Percentiles rank a stretch among this genome's conserved stretches.
Evolutionary conservation across 306 rosid genomes (phyloP).

Genomic region (Fragaria nilgerrensis): DNA sequence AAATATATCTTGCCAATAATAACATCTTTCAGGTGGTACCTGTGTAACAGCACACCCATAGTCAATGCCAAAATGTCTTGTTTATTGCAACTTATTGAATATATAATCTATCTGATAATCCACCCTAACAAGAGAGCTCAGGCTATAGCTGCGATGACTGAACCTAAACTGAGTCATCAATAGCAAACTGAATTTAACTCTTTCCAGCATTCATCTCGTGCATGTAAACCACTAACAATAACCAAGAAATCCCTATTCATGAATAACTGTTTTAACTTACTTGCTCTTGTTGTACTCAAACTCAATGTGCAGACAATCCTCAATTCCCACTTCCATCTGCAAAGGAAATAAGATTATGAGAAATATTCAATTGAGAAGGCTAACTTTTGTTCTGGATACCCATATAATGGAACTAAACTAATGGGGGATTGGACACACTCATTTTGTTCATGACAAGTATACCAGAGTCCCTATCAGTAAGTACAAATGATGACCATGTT

Average conservation of each 20-base stretch:
- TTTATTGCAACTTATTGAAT: neutral
- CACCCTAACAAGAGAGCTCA: neutral
- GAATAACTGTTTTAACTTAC: constrained; percentile 46
- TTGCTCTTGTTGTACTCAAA: constrained; percentile 98
- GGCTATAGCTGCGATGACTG: neutral
- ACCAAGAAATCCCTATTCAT: constrained; percentile 17
- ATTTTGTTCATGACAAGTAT: neutral
- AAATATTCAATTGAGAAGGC: constrained; percentile 9
- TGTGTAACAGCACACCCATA: constrained; percentile 31
- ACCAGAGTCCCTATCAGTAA: neutral
- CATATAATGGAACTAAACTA: constrained; percentile 8
- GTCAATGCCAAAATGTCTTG: constrained; percentile 11
- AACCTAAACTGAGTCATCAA: neutral
- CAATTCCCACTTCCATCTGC: constrained; percentile 99
- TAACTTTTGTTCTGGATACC: constrained; percentile 11
- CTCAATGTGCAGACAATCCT: constrained; percentile 97
- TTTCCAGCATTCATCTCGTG: constrained; percentile 16
- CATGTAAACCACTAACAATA: constrained; percentile 12
- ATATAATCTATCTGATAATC: neutral
- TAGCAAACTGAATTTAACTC: neutral
- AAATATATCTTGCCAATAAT: constrained; percentile 95
- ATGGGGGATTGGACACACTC: constrained; percentile 9
- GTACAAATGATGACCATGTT: neutral
- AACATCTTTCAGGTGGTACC: constrained; percentile 96
- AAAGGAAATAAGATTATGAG: constrained; percentile 23